A percentile compares a stretch with the other conserved stretches of the same genome.
phyloP scores from a whole-genome alignment of 148 eudicot species.

The Vaccinium macrocarpon region DNA sequence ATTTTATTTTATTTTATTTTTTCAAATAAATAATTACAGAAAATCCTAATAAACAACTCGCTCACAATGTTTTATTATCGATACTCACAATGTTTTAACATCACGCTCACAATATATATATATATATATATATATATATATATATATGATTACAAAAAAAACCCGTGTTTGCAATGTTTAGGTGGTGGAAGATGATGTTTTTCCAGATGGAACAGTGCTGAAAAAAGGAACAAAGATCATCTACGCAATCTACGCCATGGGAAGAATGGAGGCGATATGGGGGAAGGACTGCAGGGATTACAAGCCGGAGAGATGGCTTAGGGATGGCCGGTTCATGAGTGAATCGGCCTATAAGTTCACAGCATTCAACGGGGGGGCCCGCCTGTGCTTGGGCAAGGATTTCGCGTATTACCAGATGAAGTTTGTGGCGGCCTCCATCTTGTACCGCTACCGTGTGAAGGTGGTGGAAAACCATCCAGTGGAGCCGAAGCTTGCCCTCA shows the following conservation, averaged over 20 bases:
- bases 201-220: slow-evolving; percentile 82
- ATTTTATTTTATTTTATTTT: too few species aligned
- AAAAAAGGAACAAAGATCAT: slow-evolving; percentile 88
- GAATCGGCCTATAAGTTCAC: slow-evolving; percentile 95
- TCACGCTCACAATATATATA: too few species aligned
- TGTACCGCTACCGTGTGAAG: slow-evolving; percentile 58
- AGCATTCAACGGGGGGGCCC: slow-evolving; percentile 95
- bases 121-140: too few species aligned
- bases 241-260: slow-evolving; percentile 91
- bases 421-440: slow-evolving; percentile 78
- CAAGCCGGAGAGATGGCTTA: slow-evolving; percentile 90
- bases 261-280: slow-evolving; percentile 95
- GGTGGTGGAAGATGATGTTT: slow-evolving; percentile 81
- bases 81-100: too few species aligned
- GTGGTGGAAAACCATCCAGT: slow-evolving; percentile 62
- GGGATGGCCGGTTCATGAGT: slow-evolving; percentile 76
- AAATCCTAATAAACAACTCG: too few species aligned
- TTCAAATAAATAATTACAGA: too few species aligned
- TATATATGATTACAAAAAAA: not conserved
- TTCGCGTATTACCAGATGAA: slow-evolving; percentile 98
- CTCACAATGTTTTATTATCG: too few species aligned
- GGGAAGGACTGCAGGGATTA: slow-evolving; percentile 86
- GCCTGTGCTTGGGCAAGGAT: slow-evolving; percentile 91
- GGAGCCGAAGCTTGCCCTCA: slow-evolving; percentile 81
- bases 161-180: slow-evolving; percentile 13